phyloP scores from a whole-genome alignment of 192 early-diverging fungal species.

The Linnemannia hyalina region DNA sequence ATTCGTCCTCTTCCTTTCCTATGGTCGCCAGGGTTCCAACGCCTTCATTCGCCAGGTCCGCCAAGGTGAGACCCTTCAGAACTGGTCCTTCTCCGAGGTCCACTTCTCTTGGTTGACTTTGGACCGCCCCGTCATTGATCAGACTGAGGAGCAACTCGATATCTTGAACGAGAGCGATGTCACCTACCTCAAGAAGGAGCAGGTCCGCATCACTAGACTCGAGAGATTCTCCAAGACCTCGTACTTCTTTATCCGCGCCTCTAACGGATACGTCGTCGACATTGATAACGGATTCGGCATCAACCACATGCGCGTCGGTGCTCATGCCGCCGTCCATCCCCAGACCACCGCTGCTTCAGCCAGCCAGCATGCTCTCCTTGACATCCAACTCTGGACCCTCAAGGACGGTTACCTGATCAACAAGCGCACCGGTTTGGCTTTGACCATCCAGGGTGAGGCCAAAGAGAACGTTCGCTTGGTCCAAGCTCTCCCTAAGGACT shows the following conservation, averaged over 20 bases:
- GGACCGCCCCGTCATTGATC: slow-evolving; percentile 20
- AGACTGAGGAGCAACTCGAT: slow-evolving; percentile 34
- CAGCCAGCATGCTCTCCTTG: slow-evolving; percentile 50
- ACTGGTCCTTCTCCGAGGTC: slow-evolving; percentile 48
- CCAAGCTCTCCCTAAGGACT: slow-evolving; percentile 44
- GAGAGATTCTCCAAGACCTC: slow-evolving; percentile 32
- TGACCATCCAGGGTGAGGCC: slow-evolving; percentile 39
- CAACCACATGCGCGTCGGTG: slow-evolving; percentile 50
- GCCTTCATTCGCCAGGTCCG: slow-evolving; percentile 46
- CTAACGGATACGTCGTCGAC: slow-evolving; percentile 43
- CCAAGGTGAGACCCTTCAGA: slow-evolving; percentile 29
- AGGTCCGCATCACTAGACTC: slow-evolving; percentile 11
- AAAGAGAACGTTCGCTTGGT: slow-evolving; percentile 33
- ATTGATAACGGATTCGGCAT: slow-evolving; percentile 43
- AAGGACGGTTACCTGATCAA: slow-evolving; percentile 56
- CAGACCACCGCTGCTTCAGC: slow-evolving; percentile 50
- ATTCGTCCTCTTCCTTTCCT: slow-evolving; percentile 42
- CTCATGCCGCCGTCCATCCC: slow-evolving; percentile 44
- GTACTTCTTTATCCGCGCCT: slow-evolving; percentile 52
- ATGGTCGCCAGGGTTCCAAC: slow-evolving; percentile 44
- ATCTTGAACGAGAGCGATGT: slow-evolving; percentile 29
- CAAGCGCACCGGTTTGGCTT: slow-evolving; percentile 53
- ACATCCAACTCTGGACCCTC: slow-evolving; percentile 55
- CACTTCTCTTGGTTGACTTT: slow-evolving; percentile 54
- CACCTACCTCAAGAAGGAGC: slow-evolving; percentile 24